These are phyloP conservation scores for Macrocybe gigantea DNA, from an alignment of 768 basidiomycete species.

Conservation along the genomic window DNA sequence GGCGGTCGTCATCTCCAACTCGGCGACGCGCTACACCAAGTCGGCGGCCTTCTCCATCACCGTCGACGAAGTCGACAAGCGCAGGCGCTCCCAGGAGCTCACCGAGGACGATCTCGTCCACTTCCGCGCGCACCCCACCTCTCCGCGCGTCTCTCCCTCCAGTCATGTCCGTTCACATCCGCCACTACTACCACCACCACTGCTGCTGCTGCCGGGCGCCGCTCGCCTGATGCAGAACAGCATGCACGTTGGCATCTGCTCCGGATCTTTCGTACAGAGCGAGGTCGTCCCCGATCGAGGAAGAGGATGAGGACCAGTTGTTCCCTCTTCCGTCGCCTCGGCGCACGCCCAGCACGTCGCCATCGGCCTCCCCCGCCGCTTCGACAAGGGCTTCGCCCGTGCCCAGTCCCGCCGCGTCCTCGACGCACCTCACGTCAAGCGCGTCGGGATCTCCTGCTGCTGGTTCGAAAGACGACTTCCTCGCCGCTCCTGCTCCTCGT, in stretches of 20 bases:
- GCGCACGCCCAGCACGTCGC: slow-evolving; percentile 42
- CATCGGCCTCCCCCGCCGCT: slow-evolving; percentile 15
- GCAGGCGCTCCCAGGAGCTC: slow-evolving; percentile 40
- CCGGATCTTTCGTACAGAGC: slow-evolving; percentile 9
- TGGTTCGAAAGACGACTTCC: slow-evolving; percentile 4
- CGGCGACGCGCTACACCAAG: slow-evolving; percentile 7
- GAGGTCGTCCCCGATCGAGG: slow-evolving; percentile 36
- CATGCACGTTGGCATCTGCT: background rate
- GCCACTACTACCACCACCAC: background rate
- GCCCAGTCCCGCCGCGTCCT: slow-evolving; percentile 11
- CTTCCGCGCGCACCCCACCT: slow-evolving; percentile 5
- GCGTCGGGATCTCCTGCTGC: background rate
- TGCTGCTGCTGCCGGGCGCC: too few relatives aligned
- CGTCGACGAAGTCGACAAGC: slow-evolving; percentile 63
- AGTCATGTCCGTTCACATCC: slow-evolving; percentile 3
- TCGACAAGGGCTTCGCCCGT: slow-evolving; percentile 14
- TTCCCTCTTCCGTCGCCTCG: slow-evolving; percentile 58
- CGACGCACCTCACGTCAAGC: slow-evolving; percentile 4
- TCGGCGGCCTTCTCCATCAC: slow-evolving; percentile 32
- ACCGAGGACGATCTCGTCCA: slow-evolving; percentile 11
- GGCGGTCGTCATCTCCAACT: slow-evolving; percentile 8
- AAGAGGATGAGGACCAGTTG: slow-evolving; percentile 51
- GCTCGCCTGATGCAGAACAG: too few relatives aligned
- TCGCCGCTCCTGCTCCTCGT: background rate
- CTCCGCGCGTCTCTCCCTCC: slow-evolving; percentile 7